phyloP scores from a whole-genome alignment of 495 filamentous ascomycete species.

The Talaromyces ruber region DNA sequence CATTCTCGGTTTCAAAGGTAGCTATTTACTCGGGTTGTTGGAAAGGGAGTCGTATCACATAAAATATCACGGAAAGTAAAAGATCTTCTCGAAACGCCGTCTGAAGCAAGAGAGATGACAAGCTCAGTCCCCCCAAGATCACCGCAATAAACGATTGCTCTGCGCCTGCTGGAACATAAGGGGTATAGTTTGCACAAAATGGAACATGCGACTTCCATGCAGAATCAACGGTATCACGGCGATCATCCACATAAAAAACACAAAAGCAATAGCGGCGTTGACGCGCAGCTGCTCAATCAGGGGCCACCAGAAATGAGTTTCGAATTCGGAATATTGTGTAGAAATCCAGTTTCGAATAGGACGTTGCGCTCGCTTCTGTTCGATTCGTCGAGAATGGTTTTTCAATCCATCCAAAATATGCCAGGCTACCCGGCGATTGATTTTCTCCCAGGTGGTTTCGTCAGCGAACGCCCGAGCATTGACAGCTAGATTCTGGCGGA shows the following conservation, averaged over 20 bases:
- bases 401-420: constrained; percentile 44
- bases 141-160: constrained; percentile 4
- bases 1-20: neutral
- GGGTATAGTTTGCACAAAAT: constrained; percentile 5
- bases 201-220: constrained; percentile 22
- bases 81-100: neutral
- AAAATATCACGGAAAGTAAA: neutral
- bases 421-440: constrained; percentile 52
- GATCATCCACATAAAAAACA: constrained; percentile 27
- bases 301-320: constrained; percentile 5
- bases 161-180: constrained; percentile 7
- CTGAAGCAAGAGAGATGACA: neutral
- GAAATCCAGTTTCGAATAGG: constrained; percentile 9
- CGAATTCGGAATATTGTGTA: neutral
- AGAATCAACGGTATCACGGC: constrained; percentile 27
- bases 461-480: constrained; percentile 42
- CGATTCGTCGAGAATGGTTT: constrained; percentile 13
- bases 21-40: neutral
- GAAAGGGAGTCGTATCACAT: neutral
- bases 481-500: constrained; percentile 26
- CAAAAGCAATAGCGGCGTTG: constrained; percentile 17
- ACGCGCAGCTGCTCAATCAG: constrained; percentile 17
- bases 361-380: neutral
- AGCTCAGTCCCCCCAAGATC: neutral
- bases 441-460: constrained; percentile 55